phyloP scores from a whole-genome alignment of 805 yeast genomes.

The Kluyveromyces dobzhanskii region DNA sequence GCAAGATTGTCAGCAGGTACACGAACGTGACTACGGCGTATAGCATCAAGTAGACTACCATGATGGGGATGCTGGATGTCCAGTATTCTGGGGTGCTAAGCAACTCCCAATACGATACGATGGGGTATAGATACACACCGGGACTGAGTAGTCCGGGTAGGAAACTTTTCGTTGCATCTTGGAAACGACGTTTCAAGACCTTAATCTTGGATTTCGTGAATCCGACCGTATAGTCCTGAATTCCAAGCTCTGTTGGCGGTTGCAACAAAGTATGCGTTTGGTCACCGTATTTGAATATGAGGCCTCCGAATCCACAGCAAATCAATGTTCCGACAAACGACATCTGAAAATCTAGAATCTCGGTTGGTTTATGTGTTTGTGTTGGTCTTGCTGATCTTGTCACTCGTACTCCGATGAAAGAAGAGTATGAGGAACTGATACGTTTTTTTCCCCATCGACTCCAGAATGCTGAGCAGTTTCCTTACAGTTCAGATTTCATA shows the following conservation, averaged over 20 bases:
- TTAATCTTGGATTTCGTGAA: slow-evolving; percentile 12
- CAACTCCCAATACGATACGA: slow-evolving; percentile 7
- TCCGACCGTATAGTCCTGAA: slow-evolving; percentile 9
- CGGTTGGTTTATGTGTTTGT: no score
- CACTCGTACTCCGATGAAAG: no score
- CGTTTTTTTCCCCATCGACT: no score
- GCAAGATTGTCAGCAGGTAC: slow-evolving; percentile 25
- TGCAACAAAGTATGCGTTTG: slow-evolving; percentile 9
- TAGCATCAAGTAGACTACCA: slow-evolving; percentile 14
- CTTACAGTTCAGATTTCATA: no score
- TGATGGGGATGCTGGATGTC: not conserved
- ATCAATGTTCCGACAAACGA: slow-evolving; percentile 25
- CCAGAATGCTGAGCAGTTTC: no score
- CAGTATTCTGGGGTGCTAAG: slow-evolving; percentile 1
- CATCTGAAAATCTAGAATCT: no score
- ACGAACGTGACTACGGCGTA: slow-evolving; percentile 15
- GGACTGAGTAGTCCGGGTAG: slow-evolving; percentile 16
- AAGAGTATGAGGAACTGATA: no score
- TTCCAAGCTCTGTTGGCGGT: slow-evolving; percentile 1
- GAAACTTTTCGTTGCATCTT: slow-evolving; percentile 14
- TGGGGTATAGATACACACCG: slow-evolving; percentile 19
- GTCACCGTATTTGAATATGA: slow-evolving; percentile 20
- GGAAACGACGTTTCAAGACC: slow-evolving; percentile 8
- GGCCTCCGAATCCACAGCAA: slow-evolving; percentile 24
- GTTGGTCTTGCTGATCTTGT: no score